A percentile compares a stretch with the other conserved stretches of the same genome.
Conservation (phyloP, 2,329 filamentous ascomycete genomes). For the Cylindrodendrum hubeiense region DNA sequence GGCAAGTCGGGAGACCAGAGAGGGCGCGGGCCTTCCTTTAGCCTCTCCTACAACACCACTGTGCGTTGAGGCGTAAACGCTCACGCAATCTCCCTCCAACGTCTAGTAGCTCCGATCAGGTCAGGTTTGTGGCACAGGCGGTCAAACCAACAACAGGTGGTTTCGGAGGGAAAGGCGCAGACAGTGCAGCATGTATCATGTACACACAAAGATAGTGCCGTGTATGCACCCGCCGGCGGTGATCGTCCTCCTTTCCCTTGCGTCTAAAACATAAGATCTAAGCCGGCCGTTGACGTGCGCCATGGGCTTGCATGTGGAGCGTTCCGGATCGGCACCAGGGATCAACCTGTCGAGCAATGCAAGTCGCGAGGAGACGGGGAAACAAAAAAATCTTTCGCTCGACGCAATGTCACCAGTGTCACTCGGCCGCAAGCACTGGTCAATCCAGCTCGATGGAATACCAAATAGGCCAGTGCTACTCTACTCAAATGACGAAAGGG, state of each 20-base stretch:
- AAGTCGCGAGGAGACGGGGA: neutral
- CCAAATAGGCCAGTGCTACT: neutral
- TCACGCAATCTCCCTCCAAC: neutral
- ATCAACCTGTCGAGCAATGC: constrained; percentile 23
- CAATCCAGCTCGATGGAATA: neutral
- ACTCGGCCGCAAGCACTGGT: neutral
- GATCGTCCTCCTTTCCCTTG: constrained; percentile 16
- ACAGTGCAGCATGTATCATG: constrained; percentile 17
- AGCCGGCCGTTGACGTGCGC: constrained; percentile 24
- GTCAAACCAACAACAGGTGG: constrained; percentile 19
- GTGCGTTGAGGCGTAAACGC: neutral
- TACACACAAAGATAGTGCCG: neutral
- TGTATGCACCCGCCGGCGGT: constrained; percentile 28
- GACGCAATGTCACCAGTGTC: neutral
- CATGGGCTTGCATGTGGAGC: constrained; percentile 28
- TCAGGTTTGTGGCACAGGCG: neutral
- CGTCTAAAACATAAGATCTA: constrained; percentile 32
- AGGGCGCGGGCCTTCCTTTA: neutral
- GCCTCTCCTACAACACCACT: neutral
- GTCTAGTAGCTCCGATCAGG: constrained; percentile 3
- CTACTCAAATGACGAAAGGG: neutral
- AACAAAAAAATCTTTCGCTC: constrained; percentile 6
- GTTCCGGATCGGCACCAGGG: constrained; percentile 32
- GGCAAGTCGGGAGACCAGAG: neutral
- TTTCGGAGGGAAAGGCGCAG: constrained; percentile 19